Percentiles rank a stretch among this genome's conserved stretches.
phyloP scores from a whole-genome alignment of 208 protist species.

The Novymonas esmeraldas region DNA sequence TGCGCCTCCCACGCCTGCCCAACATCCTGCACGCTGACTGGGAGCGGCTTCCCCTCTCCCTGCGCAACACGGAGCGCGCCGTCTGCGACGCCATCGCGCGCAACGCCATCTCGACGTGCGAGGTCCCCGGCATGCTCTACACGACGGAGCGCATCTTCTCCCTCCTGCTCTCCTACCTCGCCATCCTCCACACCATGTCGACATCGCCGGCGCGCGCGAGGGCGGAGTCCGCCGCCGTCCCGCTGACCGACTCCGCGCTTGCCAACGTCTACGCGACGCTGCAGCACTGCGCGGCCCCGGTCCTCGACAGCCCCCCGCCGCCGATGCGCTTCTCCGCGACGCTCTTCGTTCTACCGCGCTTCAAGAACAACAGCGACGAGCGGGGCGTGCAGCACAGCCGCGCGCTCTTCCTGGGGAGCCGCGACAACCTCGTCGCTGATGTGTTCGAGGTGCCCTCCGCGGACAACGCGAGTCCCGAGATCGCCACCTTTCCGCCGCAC shows the following conservation, averaged over 20 bases:
- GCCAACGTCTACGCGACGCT: constrained; percentile 7
- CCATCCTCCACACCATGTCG: constrained; percentile 11
- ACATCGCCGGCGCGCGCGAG: neutral
- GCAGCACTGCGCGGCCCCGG: constrained; percentile 8
- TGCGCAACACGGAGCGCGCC: constrained; percentile 53
- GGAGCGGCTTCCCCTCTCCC: constrained; percentile 44
- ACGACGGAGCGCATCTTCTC: constrained; percentile 21
- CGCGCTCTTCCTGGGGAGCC: constrained; percentile 22
- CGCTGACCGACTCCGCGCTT: neutral
- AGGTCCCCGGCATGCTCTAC: constrained; percentile 16
- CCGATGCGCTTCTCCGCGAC: constrained; percentile 25
- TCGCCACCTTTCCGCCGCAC: constrained; percentile 14
- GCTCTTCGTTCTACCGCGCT: constrained; percentile 16
- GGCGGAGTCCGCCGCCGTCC: neutral
- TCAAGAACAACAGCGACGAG: neutral
- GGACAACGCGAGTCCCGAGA: constrained; percentile 20
- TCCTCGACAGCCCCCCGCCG: constrained; percentile 9
- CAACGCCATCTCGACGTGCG: neutral
- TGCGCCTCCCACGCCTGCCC: constrained; percentile 40
- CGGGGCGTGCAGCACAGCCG: constrained; percentile 6
- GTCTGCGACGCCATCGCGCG: constrained; percentile 35
- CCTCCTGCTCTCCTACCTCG: constrained; percentile 14
- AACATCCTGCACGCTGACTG: constrained; percentile 48
- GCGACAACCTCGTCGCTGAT: constrained; percentile 18
- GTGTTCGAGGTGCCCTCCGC: constrained; percentile 17